A percentile compares a stretch with the other conserved stretches of the same genome.
phyloP scores from a whole-genome alignment of 1,284 basidiomycete species.

The Cronartium quercuum region DNA sequence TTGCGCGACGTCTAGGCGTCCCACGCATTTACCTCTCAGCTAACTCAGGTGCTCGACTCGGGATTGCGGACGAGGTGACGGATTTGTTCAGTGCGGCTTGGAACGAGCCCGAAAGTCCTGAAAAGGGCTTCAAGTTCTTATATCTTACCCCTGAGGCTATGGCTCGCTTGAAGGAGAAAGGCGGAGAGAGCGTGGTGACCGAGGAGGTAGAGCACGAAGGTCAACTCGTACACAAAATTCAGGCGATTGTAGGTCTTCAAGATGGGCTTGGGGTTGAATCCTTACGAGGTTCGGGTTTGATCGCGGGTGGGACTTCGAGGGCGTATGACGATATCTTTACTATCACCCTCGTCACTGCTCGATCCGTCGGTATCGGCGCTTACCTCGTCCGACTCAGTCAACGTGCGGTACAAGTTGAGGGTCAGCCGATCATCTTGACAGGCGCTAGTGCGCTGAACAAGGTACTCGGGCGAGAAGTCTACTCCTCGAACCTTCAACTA shows the following conservation, averaged over 20 bases:
- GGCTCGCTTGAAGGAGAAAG: conserved; percentile 57
- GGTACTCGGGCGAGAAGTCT: conserved; percentile 96
- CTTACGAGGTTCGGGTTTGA: conserved; percentile 90
- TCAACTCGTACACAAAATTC: conserved; percentile 84
- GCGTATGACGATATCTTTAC: conserved; percentile 99
- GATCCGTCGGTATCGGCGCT: conserved; percentile 97
- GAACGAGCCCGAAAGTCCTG: conserved; percentile 70
- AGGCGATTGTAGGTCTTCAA: conserved; percentile 90
- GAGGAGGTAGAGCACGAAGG: conserved; percentile 78
- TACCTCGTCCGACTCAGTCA: conserved; percentile 97
- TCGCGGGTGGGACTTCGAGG: conserved; percentile 95
- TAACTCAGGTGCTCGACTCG: conserved; percentile 95
- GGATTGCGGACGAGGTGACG: conserved; percentile 87
- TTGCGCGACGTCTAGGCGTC: conserved; percentile 77
- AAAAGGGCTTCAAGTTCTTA: conserved; percentile 94
- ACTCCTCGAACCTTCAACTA: conserved; percentile 96
- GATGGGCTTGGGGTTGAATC: conserved; percentile 98
- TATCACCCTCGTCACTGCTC: conserved; percentile 94
- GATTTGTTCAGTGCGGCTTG: conserved; percentile 86
- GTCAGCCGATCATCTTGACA: conserved; percentile 97
- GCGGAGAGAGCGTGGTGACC: conserved; percentile 67
- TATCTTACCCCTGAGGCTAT: conserved; percentile 63
- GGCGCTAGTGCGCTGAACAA: conserved; percentile 97
- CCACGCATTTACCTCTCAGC: conserved; percentile 96
- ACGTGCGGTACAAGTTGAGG: conserved; percentile 96